Percentiles rank a stretch among this genome's conserved stretches.
These are phyloP conservation scores for Solanum ossicruentum DNA, from an alignment of 257 asterid species.

Conservation along the genomic window DNA sequence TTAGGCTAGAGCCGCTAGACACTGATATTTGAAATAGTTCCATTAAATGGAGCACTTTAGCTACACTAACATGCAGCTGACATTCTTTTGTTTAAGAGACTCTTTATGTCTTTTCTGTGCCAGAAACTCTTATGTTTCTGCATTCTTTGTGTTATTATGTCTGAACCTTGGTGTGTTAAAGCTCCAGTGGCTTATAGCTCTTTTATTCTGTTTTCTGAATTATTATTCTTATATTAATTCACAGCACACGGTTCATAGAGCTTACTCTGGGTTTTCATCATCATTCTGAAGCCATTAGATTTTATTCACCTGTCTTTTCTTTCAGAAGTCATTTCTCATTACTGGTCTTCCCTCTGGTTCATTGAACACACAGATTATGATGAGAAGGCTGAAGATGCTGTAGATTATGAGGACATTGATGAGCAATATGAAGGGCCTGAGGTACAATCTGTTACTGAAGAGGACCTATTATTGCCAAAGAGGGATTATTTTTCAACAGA, in stretches of 20 bases:
- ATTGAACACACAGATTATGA: slow-evolving; percentile 52
- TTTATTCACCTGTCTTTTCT: background rate
- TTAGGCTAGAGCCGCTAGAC: background rate
- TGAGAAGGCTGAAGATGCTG: slow-evolving; percentile 91
- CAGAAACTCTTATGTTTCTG: background rate
- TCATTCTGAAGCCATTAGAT: background rate
- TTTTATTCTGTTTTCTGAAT: background rate
- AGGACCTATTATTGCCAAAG: slow-evolving; percentile 73
- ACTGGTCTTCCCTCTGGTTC: background rate
- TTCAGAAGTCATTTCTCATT: slow-evolving; percentile 10
- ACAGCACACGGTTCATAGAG: background rate
- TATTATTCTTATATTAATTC: background rate
- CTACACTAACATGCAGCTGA: background rate
- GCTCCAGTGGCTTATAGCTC: background rate
- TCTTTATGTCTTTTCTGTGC: background rate
- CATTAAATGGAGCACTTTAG: background rate
- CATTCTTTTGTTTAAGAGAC: background rate
- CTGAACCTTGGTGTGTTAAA: background rate
- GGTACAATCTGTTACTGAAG: slow-evolving; percentile 78
- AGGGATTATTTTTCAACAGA: slow-evolving; percentile 51
- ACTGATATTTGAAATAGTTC: background rate
- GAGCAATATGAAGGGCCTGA: slow-evolving; percentile 99
- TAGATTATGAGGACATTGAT: slow-evolving; percentile 94
- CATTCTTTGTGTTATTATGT: background rate
- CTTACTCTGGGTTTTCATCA: background rate